Evolutionary conservation across 1,284 basidiomycete species (phyloP).

Genomic region (Ustilago esculenta): DNA sequence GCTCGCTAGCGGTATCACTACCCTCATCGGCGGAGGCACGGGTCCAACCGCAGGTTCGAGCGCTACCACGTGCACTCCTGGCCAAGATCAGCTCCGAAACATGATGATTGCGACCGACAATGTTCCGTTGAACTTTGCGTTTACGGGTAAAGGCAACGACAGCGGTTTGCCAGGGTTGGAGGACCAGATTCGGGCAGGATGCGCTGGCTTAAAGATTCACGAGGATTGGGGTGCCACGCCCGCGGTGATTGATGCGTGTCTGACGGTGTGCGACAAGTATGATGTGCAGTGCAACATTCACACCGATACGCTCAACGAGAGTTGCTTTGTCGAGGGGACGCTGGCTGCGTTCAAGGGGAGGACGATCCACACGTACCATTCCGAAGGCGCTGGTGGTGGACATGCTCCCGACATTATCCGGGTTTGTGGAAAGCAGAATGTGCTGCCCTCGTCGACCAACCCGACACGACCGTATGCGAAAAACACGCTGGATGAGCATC

Average conservation of each 20-base stretch:
- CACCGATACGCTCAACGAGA: slow-evolving; percentile 78
- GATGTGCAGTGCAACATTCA: slow-evolving; percentile 99
- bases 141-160: slow-evolving; percentile 85
- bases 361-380: slow-evolving; percentile 83
- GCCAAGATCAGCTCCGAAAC: slow-evolving; percentile 57
- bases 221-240: slow-evolving; percentile 99
- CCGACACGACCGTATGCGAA: slow-evolving; percentile 90
- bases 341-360: slow-evolving; percentile 88
- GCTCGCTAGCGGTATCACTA: slow-evolving; percentile 70
- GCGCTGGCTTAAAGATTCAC: slow-evolving; percentile 91
- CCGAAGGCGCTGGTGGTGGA: slow-evolving; percentile 73
- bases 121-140: slow-evolving; percentile 89
- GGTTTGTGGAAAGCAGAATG: slow-evolving; percentile 87
- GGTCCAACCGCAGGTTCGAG: slow-evolving; percentile 89
- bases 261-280: slow-evolving; percentile 87
- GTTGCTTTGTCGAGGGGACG: slow-evolving; percentile 90
- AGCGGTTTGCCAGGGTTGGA: slow-evolving; percentile 76
- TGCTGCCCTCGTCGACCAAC: slow-evolving; percentile 96
- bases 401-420: slow-evolving; percentile 98
- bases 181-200: slow-evolving; percentile 87
- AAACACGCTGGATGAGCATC: slow-evolving; percentile 96
- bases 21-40: slow-evolving; percentile 72
- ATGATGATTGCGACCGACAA: slow-evolving; percentile 77
- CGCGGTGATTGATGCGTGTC: slow-evolving; percentile 77
- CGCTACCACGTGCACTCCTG: slow-evolving; percentile 93